Evolutionary conservation across 495 filamentous ascomycete species (phyloP).

Genomic region (Tetracladium marchalianum): DNA sequence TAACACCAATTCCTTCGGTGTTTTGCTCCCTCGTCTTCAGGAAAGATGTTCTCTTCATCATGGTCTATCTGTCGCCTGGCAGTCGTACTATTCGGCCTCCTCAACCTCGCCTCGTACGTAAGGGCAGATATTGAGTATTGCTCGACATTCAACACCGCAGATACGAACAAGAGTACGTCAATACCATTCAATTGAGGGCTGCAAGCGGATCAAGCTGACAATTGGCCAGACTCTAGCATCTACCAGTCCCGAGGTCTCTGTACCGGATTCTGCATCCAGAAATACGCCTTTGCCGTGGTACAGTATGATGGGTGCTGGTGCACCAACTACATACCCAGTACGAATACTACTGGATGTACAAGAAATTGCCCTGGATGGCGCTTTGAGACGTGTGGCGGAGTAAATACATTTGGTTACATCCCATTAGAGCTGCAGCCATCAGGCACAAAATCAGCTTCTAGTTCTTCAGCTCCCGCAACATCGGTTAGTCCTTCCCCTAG

Average conservation of each 20-base stretch:
- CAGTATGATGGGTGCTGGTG: constrained; percentile 65
- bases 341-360: constrained; percentile 40
- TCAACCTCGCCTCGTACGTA: not conserved
- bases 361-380: constrained; percentile 57
- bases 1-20: not conserved
- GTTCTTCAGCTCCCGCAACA: not conserved
- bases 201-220: constrained; percentile 10
- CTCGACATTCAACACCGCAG: constrained; percentile 37
- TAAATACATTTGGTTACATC: constrained; percentile 53
- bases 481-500: constrained; percentile 10
- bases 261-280: constrained; percentile 35
- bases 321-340: constrained; percentile 53
- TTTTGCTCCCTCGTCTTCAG: not conserved
- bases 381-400: constrained; percentile 52
- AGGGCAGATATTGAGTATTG: constrained; percentile 25
- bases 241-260: constrained; percentile 64
- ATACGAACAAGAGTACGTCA: constrained; percentile 10
- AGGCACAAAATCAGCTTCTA: constrained; percentile 33
- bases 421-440: constrained; percentile 31
- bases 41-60: constrained; percentile 3
- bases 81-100: not conserved
- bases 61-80: constrained; percentile 1
- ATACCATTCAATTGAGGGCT: not conserved
- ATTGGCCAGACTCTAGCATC: constrained; percentile 33
- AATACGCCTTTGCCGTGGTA: constrained; percentile 60